A percentile compares a stretch with the other conserved stretches of the same genome.
Evolutionary conservation across 352 stramenopile species (phyloP).

Genomic region (Phytophthora nicotianae): DNA sequence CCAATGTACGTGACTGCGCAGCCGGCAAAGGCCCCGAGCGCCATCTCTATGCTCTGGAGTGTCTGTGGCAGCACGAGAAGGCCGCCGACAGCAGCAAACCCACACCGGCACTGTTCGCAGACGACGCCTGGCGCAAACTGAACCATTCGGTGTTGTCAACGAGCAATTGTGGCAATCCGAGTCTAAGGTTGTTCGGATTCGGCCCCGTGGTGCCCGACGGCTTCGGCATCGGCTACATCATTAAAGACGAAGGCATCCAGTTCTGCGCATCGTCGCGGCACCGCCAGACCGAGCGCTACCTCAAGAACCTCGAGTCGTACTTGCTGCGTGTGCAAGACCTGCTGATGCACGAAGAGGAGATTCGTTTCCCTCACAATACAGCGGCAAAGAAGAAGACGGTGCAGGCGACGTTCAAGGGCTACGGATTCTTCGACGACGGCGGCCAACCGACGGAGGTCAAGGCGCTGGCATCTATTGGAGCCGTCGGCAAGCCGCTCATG

Average conservation of each 20-base stretch:
- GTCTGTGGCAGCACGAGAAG: constrained; percentile 77
- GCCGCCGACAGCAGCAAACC: constrained; percentile 35
- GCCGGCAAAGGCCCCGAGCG: constrained; percentile 93
- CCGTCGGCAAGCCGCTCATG: constrained; percentile 44
- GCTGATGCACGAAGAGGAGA: constrained; percentile 77
- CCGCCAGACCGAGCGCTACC: constrained; percentile 82
- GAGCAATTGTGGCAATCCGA: constrained; percentile 96
- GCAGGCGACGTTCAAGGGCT: constrained; percentile 67
- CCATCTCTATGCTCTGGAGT: constrained; percentile 95
- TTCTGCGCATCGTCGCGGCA: constrained; percentile 86
- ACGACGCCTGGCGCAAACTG: constrained; percentile 88
- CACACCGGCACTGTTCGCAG: constrained; percentile 87
- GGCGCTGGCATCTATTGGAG: constrained; percentile 32
- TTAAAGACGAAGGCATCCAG: constrained; percentile 94
- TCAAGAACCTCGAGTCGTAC: constrained; percentile 84
- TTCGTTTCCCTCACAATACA: constrained; percentile 71
- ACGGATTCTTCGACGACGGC: constrained; percentile 81
- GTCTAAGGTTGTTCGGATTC: constrained; percentile 94
- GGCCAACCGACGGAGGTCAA: constrained; percentile 41
- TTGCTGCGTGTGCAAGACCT: constrained; percentile 80
- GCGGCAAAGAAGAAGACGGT: constrained; percentile 55
- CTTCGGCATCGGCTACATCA: constrained; percentile 98
- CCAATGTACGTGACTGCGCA: constrained; percentile 89
- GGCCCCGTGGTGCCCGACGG: constrained; percentile 93
- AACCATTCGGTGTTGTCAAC: constrained; percentile 96